These are phyloP conservation scores for Puccinia coronata DNA, from an alignment of 1,284 basidiomycete species.

Conservation along the genomic window DNA sequence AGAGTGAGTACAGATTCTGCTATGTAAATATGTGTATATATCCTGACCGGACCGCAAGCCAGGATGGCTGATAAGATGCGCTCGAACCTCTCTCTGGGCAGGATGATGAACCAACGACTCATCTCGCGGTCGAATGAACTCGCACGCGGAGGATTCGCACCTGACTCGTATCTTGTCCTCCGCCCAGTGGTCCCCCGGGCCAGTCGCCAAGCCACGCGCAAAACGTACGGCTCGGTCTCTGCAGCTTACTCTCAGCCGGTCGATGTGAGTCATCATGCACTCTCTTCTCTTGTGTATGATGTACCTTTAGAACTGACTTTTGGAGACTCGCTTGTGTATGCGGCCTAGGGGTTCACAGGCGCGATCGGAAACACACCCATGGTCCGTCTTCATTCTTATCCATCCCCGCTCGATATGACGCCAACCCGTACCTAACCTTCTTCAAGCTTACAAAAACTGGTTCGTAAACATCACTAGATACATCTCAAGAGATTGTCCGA, in stretches of 20 bases:
- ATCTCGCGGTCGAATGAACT: not conserved
- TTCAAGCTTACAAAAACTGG: not conserved
- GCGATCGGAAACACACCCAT: constrained; percentile 45
- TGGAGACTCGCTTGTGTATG: not conserved
- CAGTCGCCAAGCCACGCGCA: not conserved
- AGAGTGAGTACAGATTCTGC: too few species aligned
- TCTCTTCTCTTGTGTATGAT: not conserved
- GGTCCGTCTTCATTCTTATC: not conserved
- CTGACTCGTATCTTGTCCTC: not conserved
- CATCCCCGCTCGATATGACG: not conserved
- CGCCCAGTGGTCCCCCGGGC: not conserved
- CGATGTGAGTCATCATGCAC: constrained; percentile 1
- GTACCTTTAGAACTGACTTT: not conserved
- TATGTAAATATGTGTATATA: too few species aligned
- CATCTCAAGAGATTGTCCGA: constrained; percentile 70
- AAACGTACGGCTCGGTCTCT: not conserved
- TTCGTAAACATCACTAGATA: constrained; percentile 62
- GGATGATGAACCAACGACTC: not conserved
- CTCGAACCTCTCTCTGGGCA: too few species aligned
- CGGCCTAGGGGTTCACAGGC: constrained; percentile 42
- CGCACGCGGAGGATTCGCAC: not conserved
- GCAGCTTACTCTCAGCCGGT: constrained; percentile 25
- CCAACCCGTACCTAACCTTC: not conserved
- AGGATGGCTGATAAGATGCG: too few species aligned
- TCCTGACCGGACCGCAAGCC: too few species aligned